Conservation (phyloP, 495 filamentous ascomycete species). For the Venustampulla echinocandica region DNA sequence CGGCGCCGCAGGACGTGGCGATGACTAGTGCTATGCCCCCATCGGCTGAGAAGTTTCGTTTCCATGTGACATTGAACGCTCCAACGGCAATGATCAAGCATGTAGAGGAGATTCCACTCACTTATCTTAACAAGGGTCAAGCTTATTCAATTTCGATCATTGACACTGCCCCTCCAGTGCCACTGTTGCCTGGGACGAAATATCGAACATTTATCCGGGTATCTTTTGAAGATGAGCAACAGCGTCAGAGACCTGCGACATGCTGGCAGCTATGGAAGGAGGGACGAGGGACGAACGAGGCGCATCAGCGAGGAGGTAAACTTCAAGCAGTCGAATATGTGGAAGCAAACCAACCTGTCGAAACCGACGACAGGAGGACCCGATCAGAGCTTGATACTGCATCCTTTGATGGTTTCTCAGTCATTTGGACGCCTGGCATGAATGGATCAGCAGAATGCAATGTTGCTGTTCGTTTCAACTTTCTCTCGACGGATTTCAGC, state of each 20-base stretch:
- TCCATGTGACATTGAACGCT: slow-evolving; percentile 80
- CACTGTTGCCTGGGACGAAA: slow-evolving; percentile 40
- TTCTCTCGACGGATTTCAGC: slow-evolving; percentile 95
- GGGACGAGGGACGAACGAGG: slow-evolving; percentile 78
- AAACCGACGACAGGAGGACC: slow-evolving; percentile 61
- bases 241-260: slow-evolving; percentile 66
- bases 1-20: slow-evolving; percentile 32
- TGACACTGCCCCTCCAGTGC: slow-evolving; percentile 50
- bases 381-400: slow-evolving; percentile 70
- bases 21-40: slow-evolving; percentile 32
- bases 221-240: slow-evolving; percentile 90
- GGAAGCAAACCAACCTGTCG: slow-evolving; percentile 60
- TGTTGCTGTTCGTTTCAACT: slow-evolving; percentile 90
- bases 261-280: slow-evolving; percentile 98
- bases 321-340: slow-evolving; percentile 91
- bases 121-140: slow-evolving; percentile 96
- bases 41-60: slow-evolving; percentile 69
- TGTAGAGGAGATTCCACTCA: slow-evolving; percentile 79
- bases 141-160: slow-evolving; percentile 73
- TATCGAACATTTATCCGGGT: slow-evolving; percentile 86
- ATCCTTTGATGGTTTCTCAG: slow-evolving; percentile 87
- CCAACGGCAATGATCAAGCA: slow-evolving; percentile 95
- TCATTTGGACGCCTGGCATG: slow-evolving; percentile 70
- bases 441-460: slow-evolving; percentile 60
- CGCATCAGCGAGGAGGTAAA: slow-evolving; percentile 78